These are phyloP conservation scores for Dichomitus squalens DNA, from an alignment of 1,284 basidiomycete species.

Conservation along the genomic window DNA sequence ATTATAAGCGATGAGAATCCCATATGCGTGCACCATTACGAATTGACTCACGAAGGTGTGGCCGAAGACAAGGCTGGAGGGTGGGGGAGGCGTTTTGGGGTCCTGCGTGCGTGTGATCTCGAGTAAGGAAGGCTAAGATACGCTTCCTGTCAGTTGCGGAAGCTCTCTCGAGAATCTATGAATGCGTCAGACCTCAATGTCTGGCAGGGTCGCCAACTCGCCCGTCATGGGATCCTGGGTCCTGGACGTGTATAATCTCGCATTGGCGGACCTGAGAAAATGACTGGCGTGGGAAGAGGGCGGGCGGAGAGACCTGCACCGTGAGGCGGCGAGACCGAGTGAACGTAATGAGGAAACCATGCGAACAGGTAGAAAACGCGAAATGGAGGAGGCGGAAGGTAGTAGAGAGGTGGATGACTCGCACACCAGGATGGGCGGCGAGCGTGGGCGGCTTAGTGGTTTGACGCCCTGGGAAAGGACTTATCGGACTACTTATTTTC, in stretches of 20 bases:
- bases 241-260: conserved; percentile 25
- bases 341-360: conserved; percentile 18
- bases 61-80: conserved; percentile 64
- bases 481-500: not conserved
- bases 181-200: conserved; percentile 30
- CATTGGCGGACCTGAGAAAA: conserved; percentile 12
- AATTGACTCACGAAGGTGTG: conserved; percentile 58
- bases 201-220: conserved; percentile 28
- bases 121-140: conserved; percentile 47
- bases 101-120: conserved; percentile 50
- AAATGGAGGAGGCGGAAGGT: not conserved
- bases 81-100: conserved; percentile 55
- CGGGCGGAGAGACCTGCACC: conserved; percentile 1
- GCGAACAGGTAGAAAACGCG: not conserved
- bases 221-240: conserved; percentile 29
- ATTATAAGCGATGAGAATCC: not conserved
- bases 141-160: not conserved
- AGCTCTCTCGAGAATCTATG: not conserved
- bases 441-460: not conserved
- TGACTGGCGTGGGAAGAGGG: conserved; percentile 9
- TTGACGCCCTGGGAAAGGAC: not conserved
- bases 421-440: not conserved
- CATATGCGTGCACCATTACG: not conserved
- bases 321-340: conserved; percentile 8
- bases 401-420: not conserved